Evolutionary conservation across 1,139 yeast genomes (phyloP).

Genomic region (Protomyces macrosporus): DNA sequence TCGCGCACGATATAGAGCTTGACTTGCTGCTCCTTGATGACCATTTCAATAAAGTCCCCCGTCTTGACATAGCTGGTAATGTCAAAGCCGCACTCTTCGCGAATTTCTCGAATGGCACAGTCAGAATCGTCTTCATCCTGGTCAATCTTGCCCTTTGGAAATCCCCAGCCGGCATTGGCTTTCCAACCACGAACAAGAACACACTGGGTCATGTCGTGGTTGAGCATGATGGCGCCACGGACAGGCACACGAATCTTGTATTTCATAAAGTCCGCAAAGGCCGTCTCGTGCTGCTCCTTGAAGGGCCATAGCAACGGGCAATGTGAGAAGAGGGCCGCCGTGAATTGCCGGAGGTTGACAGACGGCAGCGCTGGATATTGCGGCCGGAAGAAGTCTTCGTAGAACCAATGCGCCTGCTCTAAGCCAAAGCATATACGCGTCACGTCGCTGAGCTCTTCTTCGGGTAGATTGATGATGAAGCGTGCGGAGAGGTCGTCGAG

Average conservation of each 20-base stretch:
- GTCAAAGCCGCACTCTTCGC: slow-evolving; percentile 94
- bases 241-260: slow-evolving; percentile 92
- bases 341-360: slow-evolving; percentile 74
- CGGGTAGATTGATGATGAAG: slow-evolving; percentile 85
- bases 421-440: slow-evolving; percentile 89
- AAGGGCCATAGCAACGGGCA: slow-evolving; percentile 87
- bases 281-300: slow-evolving; percentile 66
- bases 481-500: slow-evolving; percentile 72
- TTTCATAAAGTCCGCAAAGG: slow-evolving; percentile 67
- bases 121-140: slow-evolving; percentile 85
- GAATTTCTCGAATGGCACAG: slow-evolving; percentile 91
- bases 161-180: slow-evolving; percentile 78
- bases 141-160: slow-evolving; percentile 94
- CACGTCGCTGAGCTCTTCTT: slow-evolving; percentile 77
- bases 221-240: slow-evolving; percentile 87
- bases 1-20: slow-evolving; percentile 73
- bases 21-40: slow-evolving; percentile 76
- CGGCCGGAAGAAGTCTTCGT: slow-evolving; percentile 74
- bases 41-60: slow-evolving; percentile 73
- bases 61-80: slow-evolving; percentile 61
- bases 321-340: slow-evolving; percentile 61
- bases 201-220: slow-evolving; percentile 51
- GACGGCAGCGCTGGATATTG: slow-evolving; percentile 72
- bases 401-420: slow-evolving; percentile 99
- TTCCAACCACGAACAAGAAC: slow-evolving; percentile 82